Percentiles rank a stretch among this genome's conserved stretches.
phyloP scores from a whole-genome alignment of 495 filamentous ascomycete species.

The Opeltia flavorubescens region DNA sequence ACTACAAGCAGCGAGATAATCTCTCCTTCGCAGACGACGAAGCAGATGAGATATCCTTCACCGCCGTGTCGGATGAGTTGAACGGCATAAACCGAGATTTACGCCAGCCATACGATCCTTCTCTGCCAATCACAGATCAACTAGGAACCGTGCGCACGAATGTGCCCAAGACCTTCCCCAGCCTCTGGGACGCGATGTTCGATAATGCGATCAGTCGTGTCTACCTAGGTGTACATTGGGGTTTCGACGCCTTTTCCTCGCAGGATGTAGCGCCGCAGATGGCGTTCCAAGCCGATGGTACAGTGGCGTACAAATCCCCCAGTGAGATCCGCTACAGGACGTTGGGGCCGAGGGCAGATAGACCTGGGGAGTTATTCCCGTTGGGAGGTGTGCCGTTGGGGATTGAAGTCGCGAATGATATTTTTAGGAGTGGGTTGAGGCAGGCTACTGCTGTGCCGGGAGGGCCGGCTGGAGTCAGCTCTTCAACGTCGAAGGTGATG shows the following conservation, averaged over 20 bases:
- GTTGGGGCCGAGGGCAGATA: slow-evolving; percentile 10
- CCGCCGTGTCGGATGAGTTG: slow-evolving; percentile 20
- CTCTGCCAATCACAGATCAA: slow-evolving; percentile 19
- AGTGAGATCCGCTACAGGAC: slow-evolving; percentile 16
- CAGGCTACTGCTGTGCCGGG: background rate
- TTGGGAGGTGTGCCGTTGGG: slow-evolving; percentile 25
- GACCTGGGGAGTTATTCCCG: slow-evolving; percentile 17
- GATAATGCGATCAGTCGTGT: slow-evolving; percentile 21
- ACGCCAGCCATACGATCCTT: slow-evolving; percentile 18
- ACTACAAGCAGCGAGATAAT: slow-evolving; percentile 19
- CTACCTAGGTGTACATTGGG: slow-evolving; percentile 23
- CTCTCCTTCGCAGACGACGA: slow-evolving; percentile 16
- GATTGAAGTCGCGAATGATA: slow-evolving; percentile 24
- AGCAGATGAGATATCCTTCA: slow-evolving; percentile 20
- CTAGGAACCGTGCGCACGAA: slow-evolving; percentile 19
- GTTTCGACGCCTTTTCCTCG: slow-evolving; percentile 20
- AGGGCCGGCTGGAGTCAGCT: too few relatives aligned
- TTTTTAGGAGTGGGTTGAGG: slow-evolving; percentile 14
- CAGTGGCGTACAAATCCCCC: slow-evolving; percentile 13
- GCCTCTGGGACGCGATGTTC: slow-evolving; percentile 23
- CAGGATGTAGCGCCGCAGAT: slow-evolving; percentile 14
- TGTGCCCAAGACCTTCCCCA: slow-evolving; percentile 12
- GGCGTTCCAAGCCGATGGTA: slow-evolving; percentile 11
- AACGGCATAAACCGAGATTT: slow-evolving; percentile 23
- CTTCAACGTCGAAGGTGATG: too few relatives aligned